Conservation (phyloP, 345 rosid genomes). For the Linum usitatissimum region DNA sequence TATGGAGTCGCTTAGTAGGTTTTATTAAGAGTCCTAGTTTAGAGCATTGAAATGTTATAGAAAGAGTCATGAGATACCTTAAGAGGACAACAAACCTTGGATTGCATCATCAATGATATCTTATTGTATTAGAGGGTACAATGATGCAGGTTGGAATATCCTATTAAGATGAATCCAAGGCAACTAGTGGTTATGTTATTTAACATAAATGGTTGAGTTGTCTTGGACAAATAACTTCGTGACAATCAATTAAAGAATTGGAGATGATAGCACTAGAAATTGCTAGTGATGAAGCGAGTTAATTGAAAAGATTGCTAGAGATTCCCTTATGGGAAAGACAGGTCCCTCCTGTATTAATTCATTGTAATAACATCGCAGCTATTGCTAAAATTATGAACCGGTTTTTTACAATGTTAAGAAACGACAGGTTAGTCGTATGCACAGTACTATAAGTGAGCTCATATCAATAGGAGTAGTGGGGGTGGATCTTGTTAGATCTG, state of each 20-base stretch:
- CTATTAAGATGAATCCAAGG: neutral
- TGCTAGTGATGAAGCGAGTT: neutral
- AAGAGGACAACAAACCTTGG: neutral
- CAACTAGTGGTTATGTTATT: neutral
- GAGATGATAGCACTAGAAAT: neutral
- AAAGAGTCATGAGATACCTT: neutral
- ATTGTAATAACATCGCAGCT: neutral
- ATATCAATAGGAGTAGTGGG: neutral
- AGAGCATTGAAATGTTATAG: neutral
- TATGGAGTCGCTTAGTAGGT: neutral
- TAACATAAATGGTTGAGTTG: neutral
- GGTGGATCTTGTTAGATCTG: neutral
- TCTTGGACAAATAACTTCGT: neutral
- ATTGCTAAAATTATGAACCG: neutral
- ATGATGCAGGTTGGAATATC: conserved; percentile 2
- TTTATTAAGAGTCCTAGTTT: neutral
- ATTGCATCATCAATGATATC: neutral
- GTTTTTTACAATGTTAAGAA: neutral
- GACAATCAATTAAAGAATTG: neutral
- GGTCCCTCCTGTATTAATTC: neutral
- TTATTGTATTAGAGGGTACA: neutral
- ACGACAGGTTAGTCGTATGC: neutral
- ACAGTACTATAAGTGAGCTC: neutral
- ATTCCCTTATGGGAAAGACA: neutral
- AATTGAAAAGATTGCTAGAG: neutral